Base-by-base conservation (phyloP, 192 early-diverging fungal genomes). In the Geranomyces michiganensis region DNA sequence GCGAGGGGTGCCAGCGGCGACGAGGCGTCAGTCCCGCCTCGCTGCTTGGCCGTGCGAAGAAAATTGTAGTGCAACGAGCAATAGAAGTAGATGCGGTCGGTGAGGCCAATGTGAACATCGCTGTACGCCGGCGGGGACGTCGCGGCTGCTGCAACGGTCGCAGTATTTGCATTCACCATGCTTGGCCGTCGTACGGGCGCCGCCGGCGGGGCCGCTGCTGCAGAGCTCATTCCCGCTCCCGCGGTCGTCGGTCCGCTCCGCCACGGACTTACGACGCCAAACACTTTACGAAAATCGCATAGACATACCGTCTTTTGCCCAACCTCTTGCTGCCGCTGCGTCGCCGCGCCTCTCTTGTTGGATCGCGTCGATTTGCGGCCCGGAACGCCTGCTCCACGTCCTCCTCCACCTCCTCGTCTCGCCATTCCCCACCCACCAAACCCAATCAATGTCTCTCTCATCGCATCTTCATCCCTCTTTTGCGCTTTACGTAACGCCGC, bases 1-100 rank as follows among this genome's bases (percentile, higher is more conserved):
- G 26, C 41, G 26, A 56, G 43, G 6, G 78, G 73, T 0, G 70
- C 70, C 27, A 72, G 36, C 44, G 70, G 70, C 8, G 70, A 62
- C 6, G 22, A 24, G 45, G 60, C 27, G 26, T 72, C 70, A 6
- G 62, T n/a, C 7, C 44, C 62, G 36, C 36, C 36, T 4, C 27
- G 55, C 56, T 41, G 68, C 43, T 72, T 72, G 14, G 70, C 60
- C 8, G 70, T 76, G 36, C 53, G 81, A 62, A 81, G 63, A 47
- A 86, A 84, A 44, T 79, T 71, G 67, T 80, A 84, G 58, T 87
- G 82, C 33, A 87, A 71, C 2, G 83, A 76, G 63, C 79, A 85
- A 56, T 85, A 87, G 55, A 80, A 82, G 73, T 84, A 87, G 44
- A 87, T 80, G 10, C 85, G 73, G 62, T 87, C 85, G 13, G 71